Evolutionary conservation across 2,329 filamentous ascomycete genomes (phyloP), one percentile per base, ranked within the genome.

Genomic region (Metarhizium brunneum): DNA sequence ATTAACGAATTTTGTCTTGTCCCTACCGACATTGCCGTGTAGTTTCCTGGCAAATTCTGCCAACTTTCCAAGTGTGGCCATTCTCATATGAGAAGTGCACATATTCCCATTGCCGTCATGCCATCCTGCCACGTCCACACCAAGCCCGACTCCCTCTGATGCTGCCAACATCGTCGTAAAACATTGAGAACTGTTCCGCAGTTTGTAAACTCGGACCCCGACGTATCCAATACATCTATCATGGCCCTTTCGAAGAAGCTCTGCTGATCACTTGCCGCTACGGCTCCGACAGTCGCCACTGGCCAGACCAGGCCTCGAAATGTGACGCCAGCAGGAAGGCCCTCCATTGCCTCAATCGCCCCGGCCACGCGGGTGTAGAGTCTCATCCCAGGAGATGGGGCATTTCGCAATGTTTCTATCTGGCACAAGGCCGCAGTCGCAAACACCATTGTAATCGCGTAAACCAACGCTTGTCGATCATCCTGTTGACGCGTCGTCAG

Each of bases 31-130:
- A 40, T 14, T 13, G 10, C 10, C 32, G 13, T 40, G 14, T 40
- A 16, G 14, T 40, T 40, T 40, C 38, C 38, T 16, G 38, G 5
- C 38, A 40, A 40, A 16, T 13, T n/a, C 38, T 16, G 38, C 38
- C 11, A 16, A 3, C 5, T 40, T 11, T 11, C 3, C 32, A 35
- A 13, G 35, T 13, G 13, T 10, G 0, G 35, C 35, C 7, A 13
- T 13, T 13, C 35, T 36, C 35, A 13, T 36, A 36, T 1, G 63
- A 56, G 25, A 25, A 25, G 25, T 32, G 62, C 60, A n/a, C 56
- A 63, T 2, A 64, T 58, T 0, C 56, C 57, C 58, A 64, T 55
- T 40, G 60, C 51, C 2, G 43, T 49, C 59, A 63, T 64, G 0
- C 59, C 58, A 5, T 60, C 36, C 2, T 57, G 53, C 6, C 59